phyloP scores from a whole-genome alignment of 2,329 filamentous ascomycete species.

The Sclerotinia borealis region DNA sequence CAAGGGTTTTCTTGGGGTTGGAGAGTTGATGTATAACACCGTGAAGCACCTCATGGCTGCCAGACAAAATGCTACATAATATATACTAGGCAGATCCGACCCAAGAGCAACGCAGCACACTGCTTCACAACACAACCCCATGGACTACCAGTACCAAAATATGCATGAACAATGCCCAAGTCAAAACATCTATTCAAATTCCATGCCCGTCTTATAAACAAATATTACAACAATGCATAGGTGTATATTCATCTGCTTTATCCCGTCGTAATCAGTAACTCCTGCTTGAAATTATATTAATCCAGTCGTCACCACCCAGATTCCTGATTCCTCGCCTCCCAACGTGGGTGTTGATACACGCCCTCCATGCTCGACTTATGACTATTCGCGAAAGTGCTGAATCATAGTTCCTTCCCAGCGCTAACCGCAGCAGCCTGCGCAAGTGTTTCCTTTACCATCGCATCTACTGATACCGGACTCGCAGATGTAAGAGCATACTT shows the following conservation, averaged over 20 bases:
- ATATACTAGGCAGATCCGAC: neutral
- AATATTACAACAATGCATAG: constrained; percentile 9
- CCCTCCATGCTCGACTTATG: neutral
- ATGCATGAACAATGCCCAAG: neutral
- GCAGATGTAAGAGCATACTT: constrained; percentile 22
- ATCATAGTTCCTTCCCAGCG: constrained; percentile 26
- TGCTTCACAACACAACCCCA: neutral
- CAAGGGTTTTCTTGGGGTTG: constrained; percentile 59
- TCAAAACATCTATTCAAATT: neutral
- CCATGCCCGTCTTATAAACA: neutral
- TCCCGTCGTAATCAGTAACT: constrained; percentile 6
- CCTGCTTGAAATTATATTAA: neutral
- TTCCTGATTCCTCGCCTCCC: neutral
- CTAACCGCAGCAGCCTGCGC: constrained; percentile 17
- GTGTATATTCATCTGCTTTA: neutral
- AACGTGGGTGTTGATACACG: constrained; percentile 4
- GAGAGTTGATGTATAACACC: constrained; percentile 70
- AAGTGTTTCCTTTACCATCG: constrained; percentile 27
- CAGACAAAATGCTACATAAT: neutral
- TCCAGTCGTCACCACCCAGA: neutral
- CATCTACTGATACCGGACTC: constrained; percentile 20
- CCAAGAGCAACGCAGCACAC: neutral
- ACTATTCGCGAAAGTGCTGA: neutral
- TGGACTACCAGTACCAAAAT: neutral
- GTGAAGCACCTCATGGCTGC: constrained; percentile 64